Conservation (phyloP, 108 stramenopile genomes). For the Cyclotella baltica region DNA sequence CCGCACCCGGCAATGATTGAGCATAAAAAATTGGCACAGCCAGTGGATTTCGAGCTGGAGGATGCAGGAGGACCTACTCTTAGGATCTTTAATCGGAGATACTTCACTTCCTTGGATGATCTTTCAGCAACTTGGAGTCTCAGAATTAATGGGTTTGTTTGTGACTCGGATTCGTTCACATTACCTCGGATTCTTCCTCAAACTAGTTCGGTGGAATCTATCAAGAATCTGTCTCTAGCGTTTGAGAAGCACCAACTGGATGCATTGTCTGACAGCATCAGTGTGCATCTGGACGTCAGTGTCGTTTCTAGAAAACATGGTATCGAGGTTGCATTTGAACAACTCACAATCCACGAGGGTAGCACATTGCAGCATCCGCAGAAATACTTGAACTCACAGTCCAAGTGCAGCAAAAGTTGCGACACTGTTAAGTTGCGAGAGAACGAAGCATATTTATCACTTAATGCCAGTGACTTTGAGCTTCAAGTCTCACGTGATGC, state of each 20-base stretch:
- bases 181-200: slow-evolving; percentile 27
- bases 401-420: too few relatives aligned
- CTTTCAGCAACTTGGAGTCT: slow-evolving; percentile 30
- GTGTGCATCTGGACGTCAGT: slow-evolving; percentile 25
- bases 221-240: not conserved
- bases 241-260: not conserved
- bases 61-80: not conserved
- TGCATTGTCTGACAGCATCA: not conserved
- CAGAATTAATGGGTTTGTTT: slow-evolving; percentile 28
- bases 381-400: too few relatives aligned
- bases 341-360: slow-evolving; percentile 10
- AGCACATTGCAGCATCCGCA: not conserved
- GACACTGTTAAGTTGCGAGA: not conserved
- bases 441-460: not conserved
- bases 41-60: slow-evolving; percentile 59
- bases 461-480: slow-evolving; percentile 11
- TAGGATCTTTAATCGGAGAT: slow-evolving; percentile 20
- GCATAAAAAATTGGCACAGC: slow-evolving; percentile 88
- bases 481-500: slow-evolving; percentile 6
- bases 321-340: slow-evolving; percentile 14
- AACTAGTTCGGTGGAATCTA: not conserved
- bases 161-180: slow-evolving; percentile 9
- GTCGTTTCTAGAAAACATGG: not conserved
- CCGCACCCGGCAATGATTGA: slow-evolving; percentile 93
- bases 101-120: slow-evolving; percentile 30